A percentile compares a stretch with the other conserved stretches of the same genome.
Evolutionary conservation across 2,329 filamentous ascomycete species (phyloP).

Genomic region (Colletotrichum sp.): DNA sequence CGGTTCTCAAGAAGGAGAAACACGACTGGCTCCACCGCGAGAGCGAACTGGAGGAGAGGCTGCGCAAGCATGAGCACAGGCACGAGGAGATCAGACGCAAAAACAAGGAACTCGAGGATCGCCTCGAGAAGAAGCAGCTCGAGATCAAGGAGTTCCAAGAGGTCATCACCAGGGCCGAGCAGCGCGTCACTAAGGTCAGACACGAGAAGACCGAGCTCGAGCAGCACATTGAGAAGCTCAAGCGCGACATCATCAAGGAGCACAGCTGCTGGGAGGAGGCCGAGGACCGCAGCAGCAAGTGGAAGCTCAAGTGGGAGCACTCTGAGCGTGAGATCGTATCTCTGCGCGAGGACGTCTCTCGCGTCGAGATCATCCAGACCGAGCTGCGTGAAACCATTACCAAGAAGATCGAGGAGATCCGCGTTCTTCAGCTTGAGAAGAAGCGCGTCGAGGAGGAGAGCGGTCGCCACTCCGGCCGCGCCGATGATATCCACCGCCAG

Average conservation of each 20-base stretch:
- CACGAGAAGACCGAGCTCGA: constrained; percentile 9
- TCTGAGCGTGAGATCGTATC: background rate
- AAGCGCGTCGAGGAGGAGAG: constrained; percentile 13
- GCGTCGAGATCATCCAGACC: background rate
- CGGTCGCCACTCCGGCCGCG: background rate
- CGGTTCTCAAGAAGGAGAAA: constrained; percentile 1
- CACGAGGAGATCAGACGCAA: constrained; percentile 8
- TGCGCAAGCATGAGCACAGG: constrained; percentile 6
- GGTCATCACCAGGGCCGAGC: background rate
- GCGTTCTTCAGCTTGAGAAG: constrained; percentile 3
- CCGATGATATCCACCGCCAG: constrained; percentile 10
- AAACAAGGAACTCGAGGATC: constrained; percentile 7
- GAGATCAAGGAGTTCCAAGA: constrained; percentile 11
- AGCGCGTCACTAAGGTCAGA: background rate
- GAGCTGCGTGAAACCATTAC: constrained; percentile 4
- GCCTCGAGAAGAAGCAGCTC: constrained; percentile 2
- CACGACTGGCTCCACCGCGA: background rate
- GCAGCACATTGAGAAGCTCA: background rate
- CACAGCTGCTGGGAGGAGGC: constrained; percentile 2
- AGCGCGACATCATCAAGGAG: background rate
- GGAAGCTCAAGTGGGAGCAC: constrained; percentile 17
- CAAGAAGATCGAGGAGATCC: constrained; percentile 5
- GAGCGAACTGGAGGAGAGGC: background rate
- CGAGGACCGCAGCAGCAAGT: constrained; percentile 4
- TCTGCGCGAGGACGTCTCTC: constrained; percentile 6